These are phyloP conservation scores for Warburgia ugandensis DNA, from an alignment of 164 flowering plant species.

Conservation along the genomic window DNA sequence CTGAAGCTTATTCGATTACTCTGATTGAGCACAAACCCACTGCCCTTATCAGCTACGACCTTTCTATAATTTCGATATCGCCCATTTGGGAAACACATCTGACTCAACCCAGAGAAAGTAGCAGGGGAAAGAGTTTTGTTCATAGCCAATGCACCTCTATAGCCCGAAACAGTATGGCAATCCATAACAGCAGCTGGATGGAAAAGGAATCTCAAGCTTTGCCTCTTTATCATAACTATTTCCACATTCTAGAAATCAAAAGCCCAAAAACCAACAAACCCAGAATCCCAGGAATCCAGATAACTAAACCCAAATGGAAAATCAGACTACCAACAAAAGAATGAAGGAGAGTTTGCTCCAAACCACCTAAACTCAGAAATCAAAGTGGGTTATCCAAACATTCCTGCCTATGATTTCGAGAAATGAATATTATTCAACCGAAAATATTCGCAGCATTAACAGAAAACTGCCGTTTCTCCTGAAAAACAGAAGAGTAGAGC, in stretches of 20 bases:
- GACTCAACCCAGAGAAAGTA: slow-evolving; percentile 5
- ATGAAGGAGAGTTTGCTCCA: no score
- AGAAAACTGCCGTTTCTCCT: no score
- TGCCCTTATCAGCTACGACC: slow-evolving; percentile 2
- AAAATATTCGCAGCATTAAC: no score
- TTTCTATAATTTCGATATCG: slow-evolving; percentile 1
- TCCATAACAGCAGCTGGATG: slow-evolving; percentile 10
- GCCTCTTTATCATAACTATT: slow-evolving; percentile 28
- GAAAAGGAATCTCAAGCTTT: slow-evolving; percentile 10
- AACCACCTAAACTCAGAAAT: no score
- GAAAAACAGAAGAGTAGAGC: no score
- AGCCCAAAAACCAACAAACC: no score
- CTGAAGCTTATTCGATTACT: slow-evolving; percentile 15
- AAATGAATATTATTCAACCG: no score
- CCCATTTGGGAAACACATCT: not conserved
- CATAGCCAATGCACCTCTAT: slow-evolving; percentile 16
- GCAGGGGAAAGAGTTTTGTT: slow-evolving; percentile 11
- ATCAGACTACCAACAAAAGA: no score
- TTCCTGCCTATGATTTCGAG: no score
- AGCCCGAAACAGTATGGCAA: not conserved
- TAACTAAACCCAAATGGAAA: no score
- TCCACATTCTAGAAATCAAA: slow-evolving; percentile 14
- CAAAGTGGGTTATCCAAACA: no score
- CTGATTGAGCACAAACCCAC: slow-evolving; percentile 1
- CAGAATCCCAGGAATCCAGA: no score